Evolutionary conservation across 2,329 filamentous ascomycete genomes (phyloP), one percentile per base, ranked within the genome.

Genomic region (Cladosporium sp.): DNA sequence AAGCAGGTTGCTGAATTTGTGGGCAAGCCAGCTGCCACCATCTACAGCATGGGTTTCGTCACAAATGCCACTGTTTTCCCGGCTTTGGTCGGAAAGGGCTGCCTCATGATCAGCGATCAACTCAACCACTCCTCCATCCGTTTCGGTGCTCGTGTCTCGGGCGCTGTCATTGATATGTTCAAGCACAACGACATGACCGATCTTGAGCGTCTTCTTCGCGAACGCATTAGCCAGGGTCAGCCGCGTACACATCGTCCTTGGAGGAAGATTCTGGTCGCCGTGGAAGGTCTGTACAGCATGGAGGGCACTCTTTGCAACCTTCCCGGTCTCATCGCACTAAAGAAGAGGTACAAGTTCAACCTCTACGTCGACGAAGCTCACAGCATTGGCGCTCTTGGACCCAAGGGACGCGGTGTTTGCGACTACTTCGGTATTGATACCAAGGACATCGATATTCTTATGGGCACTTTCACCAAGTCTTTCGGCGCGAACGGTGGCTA

Each of bases 271-370:
- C 79, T 99, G 60, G 91, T 99, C 53, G 93, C 94, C 43, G 92
- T 99, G 43, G 95, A 99, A 78, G 95, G 95, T 72, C 86, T 99
- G 23, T 99, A 99, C 84, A 98, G 94, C 0, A 99, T 99, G 95
- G 95, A 99, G 81, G 95, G 95, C 58, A 97, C 93, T 70, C 96
- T 99, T 91, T 95, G 92, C 79, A 95, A 99, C 77, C 86, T 99
- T n/a, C 95, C 95, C 1, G 92, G 92, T 67, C 83, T 99, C 59
- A 81, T 99, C 66, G 86, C 85, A 59, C 85, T 99, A 70, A 97
- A 97, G 86, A 89, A 89, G 77, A 93, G 91, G 79, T 99, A 99
- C 88, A 98, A 97, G 83, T 99, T 97, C 81, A 87, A 92, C 76
- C 86, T 99, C 2, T 99, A 96, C 75, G 85, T 99, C 67, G 95